Base-by-base conservation (phyloP, 768 basidiomycete species). In the Sporobolomyces pararoseus region DNA sequence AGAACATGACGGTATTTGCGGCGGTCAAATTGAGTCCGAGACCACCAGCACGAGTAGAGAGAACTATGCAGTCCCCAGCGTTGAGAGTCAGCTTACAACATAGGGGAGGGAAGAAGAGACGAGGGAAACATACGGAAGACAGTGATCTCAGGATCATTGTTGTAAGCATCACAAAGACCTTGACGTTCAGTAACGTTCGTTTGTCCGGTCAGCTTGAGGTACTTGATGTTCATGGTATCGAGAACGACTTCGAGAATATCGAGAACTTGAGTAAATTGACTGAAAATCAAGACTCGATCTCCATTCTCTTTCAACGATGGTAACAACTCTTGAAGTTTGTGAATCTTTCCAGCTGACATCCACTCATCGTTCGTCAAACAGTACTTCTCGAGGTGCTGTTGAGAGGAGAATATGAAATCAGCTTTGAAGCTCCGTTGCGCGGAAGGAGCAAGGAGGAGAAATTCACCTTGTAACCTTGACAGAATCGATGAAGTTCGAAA, bases 21-120 rank as follows among this genome's bases (percentile, higher is more conserved):
- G 93, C 92, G 2, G 91, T 95, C 73, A 99, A 80, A 79, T 99
- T 99, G 78, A 99, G 94, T 7, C 95, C 94, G 65, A 99, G 82
- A 34, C 96, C 96, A 72, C 96, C 96, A 12, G 96, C 96, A 51
- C 92, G 85, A 0, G 95, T 96, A 78, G 91, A 94, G 37, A 97
- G 84, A 62, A 92, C 51, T 61, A 46, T 29, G 16, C 2, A 52
- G 59, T 2, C 12, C 12, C 39, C 0, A 27, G 10, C n/a, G n/a
- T n/a, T n/a, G n/a, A 25, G 12, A n/a, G 39, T 46, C 0, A 53
- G 13, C n/a, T 23, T 29, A 60, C 16, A n/a, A n/a, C n/a, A n/a
- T 92, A 94, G 3, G 92, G 93, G 3, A 93, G 82, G 2, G 35
- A 16, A 25, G 19, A n/a, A 4, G 6, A 25, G 34, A 21, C 21